Evolutionary conservation across 306 rosid species (phyloP).

Genomic region (Mimosa pudica): DNA sequence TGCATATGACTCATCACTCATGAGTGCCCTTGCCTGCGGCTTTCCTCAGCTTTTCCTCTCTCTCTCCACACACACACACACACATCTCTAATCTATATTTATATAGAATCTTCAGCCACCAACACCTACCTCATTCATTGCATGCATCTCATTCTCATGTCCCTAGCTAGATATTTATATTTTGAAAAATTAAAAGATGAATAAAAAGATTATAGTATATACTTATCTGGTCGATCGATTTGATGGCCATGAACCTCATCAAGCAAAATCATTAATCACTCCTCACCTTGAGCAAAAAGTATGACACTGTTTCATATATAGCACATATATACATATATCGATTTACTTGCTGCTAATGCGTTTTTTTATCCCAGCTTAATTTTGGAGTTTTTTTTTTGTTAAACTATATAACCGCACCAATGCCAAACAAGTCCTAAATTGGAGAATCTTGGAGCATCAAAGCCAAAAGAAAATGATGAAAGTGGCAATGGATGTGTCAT

Average conservation of each 20-base stretch:
- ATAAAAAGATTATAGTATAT: not conserved
- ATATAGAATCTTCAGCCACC: constrained; percentile 43
- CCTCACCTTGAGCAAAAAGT: constrained; percentile 41
- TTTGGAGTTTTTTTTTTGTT: constrained; percentile 31
- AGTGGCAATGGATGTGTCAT: constrained; percentile 58
- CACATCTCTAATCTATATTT: not conserved
- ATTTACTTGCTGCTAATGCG: constrained; percentile 31
- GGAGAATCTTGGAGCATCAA: constrained; percentile 64
- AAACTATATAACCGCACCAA: constrained; percentile 20
- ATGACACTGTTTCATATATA: constrained; percentile 10
- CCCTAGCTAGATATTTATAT: not conserved
- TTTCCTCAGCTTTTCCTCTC: constrained; percentile 49
- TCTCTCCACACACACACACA: constrained; percentile 9
- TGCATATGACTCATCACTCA: constrained; percentile 37
- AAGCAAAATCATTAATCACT: constrained; percentile 46
- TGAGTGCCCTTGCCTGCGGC: constrained; percentile 56
- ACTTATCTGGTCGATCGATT: constrained; percentile 41
- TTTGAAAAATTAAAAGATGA: not conserved
- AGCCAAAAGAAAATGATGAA: constrained; percentile 48
- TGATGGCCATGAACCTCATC: constrained; percentile 47
- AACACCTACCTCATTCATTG: constrained; percentile 43
- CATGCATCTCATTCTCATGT: constrained; percentile 32
- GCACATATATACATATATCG: not conserved
- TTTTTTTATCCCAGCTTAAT: constrained; percentile 37
- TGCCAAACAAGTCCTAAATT: constrained; percentile 43